A percentile compares a stretch with the other conserved stretches of the same genome.
phyloP scores from a whole-genome alignment of 169 alveolate species.

The Plasmodium relictum region DNA sequence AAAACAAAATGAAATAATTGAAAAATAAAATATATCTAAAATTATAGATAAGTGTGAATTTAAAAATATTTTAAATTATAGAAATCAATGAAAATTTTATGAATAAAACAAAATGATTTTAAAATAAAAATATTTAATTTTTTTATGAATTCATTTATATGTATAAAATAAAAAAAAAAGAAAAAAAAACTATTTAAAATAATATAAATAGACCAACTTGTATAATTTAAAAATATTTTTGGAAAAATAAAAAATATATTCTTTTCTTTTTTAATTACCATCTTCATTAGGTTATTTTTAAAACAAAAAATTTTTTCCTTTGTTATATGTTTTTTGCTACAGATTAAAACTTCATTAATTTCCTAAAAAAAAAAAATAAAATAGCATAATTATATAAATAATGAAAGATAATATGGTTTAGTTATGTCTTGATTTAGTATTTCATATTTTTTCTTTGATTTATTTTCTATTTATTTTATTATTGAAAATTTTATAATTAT shows the following conservation, averaged over 20 bases:
- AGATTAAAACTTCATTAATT: constrained; percentile 66
- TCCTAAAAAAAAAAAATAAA: constrained; percentile 23
- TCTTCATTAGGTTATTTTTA: constrained; percentile 1
- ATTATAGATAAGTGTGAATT: constrained; percentile 3
- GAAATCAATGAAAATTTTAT: too few relatives aligned
- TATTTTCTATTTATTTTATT: neutral
- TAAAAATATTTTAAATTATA: too few relatives aligned
- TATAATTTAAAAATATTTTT: neutral
- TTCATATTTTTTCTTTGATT: neutral
- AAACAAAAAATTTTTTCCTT: constrained; percentile 20
- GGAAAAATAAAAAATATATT: neutral
- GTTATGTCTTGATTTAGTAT: neutral
- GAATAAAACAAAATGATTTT: too few relatives aligned
- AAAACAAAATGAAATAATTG: neutral
- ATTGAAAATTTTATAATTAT: too few relatives aligned
- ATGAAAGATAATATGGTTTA: neutral
- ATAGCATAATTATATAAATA: neutral
- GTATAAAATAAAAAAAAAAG: too few relatives aligned
- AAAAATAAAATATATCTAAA: neutral
- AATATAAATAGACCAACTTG: too few relatives aligned
- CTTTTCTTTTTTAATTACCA: constrained; percentile 7
- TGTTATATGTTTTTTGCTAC: constrained; percentile 19
- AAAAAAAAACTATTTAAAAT: neutral
- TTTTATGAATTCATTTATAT: neutral
- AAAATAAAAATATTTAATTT: too few relatives aligned